A percentile compares a stretch with the other conserved stretches of the same genome.
phyloP scores from a whole-genome alignment of 202 grass and related monocot species.

The Alloteropsis angusta region DNA sequence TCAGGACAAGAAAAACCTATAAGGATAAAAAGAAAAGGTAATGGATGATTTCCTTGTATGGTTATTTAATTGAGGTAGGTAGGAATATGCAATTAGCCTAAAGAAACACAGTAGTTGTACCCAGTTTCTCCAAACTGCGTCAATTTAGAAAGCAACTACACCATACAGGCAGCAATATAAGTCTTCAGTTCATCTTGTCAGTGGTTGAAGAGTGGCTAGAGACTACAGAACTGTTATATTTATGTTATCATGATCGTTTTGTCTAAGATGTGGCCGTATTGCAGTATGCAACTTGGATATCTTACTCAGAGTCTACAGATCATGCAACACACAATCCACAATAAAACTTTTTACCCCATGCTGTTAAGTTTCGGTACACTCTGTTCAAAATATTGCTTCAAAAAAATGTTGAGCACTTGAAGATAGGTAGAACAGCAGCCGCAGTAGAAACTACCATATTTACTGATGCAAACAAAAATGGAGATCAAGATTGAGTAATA shows the following conservation, averaged over 20 bases:
- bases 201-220: neutral
- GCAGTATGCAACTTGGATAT: neutral
- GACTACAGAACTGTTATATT: neutral
- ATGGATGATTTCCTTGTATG: neutral
- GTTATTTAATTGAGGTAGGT: neutral
- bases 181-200: neutral
- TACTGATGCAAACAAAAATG: neutral
- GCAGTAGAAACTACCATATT: neutral
- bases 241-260: neutral
- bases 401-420: neutral
- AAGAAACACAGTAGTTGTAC: neutral
- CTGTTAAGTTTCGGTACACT: neutral
- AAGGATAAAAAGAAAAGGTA: neutral
- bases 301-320: neutral
- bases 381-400: neutral
- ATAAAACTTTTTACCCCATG: neutral
- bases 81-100: neutral
- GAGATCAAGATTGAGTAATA: slow-evolving; percentile 30
- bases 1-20: neutral
- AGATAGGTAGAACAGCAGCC: neutral
- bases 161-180: neutral
- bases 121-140: neutral
- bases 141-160: neutral
- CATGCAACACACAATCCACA: neutral
- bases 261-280: neutral